A percentile compares a stretch with the other conserved stretches of the same genome.
Conservation (phyloP, 2,329 filamentous ascomycete species). For the Raffaelea ambrosiae region DNA sequence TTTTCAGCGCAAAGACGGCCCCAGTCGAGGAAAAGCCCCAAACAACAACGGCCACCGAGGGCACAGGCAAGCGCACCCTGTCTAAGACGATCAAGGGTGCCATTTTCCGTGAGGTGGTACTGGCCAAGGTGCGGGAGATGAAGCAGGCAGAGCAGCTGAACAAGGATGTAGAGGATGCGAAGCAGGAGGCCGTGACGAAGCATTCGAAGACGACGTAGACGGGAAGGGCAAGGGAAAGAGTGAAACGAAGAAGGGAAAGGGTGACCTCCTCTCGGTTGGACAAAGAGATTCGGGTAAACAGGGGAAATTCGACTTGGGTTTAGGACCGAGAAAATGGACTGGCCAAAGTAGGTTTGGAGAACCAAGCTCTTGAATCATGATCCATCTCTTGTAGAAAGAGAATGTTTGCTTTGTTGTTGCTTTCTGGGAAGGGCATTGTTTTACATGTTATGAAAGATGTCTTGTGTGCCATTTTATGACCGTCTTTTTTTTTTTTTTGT, state of each 20-base stretch:
- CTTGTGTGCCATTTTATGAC: no score
- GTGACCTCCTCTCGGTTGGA: no score
- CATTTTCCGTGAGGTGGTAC: conserved; percentile 89
- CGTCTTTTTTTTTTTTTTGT: no score
- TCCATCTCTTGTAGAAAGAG: no score
- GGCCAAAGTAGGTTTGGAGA: no score
- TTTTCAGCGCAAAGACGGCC: conserved; percentile 17
- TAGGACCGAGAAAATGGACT: no score
- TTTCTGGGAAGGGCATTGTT: no score
- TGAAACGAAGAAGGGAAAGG: neutral
- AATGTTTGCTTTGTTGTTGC: no score
- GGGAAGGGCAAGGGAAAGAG: neutral
- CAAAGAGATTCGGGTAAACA: no score
- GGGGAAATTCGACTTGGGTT: no score
- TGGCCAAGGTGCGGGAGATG: conserved; percentile 88
- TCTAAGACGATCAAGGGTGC: conserved; percentile 50
- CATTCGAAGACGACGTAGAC: conserved; percentile 1
- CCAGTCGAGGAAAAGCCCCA: conserved; percentile 13
- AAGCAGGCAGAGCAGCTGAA: conserved; percentile 76
- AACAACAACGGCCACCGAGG: conserved; percentile 20
- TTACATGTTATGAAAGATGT: no score
- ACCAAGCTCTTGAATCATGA: no score
- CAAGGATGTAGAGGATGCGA: conserved; percentile 52
- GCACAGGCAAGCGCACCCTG: conserved; percentile 30
- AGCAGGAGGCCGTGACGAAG: conserved; percentile 31